Conservation (phyloP, 352 stramenopile species). For the Thalassiosira sp. region DNA sequence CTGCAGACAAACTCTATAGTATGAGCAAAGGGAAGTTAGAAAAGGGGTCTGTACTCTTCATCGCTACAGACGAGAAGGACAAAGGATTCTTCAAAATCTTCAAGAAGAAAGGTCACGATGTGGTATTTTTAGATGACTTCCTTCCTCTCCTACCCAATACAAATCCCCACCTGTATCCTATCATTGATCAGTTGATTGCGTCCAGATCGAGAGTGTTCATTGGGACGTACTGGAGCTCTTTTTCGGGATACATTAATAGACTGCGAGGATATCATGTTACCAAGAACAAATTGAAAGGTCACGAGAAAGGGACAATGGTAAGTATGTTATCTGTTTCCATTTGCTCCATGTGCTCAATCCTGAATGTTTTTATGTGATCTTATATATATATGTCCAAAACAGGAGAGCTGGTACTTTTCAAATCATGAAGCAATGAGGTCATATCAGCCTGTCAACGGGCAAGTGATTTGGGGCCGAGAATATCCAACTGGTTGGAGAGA, state of each 20-base stretch:
- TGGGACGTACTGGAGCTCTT: slow-evolving; percentile 78
- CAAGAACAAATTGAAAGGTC: slow-evolving; percentile 55
- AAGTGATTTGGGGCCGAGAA: slow-evolving; percentile 52
- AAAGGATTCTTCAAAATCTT: slow-evolving; percentile 84
- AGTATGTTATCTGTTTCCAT: background rate
- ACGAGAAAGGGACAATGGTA: slow-evolving; percentile 51
- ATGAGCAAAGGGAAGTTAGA: slow-evolving; percentile 48
- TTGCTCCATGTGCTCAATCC: too few species aligned
- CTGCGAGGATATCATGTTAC: slow-evolving; percentile 74
- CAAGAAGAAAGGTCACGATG: slow-evolving; percentile 50
- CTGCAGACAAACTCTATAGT: slow-evolving; percentile 68
- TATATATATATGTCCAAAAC: background rate
- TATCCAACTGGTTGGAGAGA: slow-evolving; percentile 63
- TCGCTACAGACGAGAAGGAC: slow-evolving; percentile 84
- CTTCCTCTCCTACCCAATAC: slow-evolving; percentile 44
- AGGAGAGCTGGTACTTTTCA: slow-evolving; percentile 46
- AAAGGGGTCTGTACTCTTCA: slow-evolving; percentile 67
- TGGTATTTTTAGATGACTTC: slow-evolving; percentile 64
- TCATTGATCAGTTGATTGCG: slow-evolving; percentile 74
- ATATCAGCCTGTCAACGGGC: slow-evolving; percentile 42
- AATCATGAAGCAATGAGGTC: slow-evolving; percentile 39
- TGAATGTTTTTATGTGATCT: background rate
- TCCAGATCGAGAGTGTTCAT: slow-evolving; percentile 53
- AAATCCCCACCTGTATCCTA: slow-evolving; percentile 76
- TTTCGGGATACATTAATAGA: slow-evolving; percentile 80